Conservation (phyloP, 192 early-diverging fungal species). For the Coemansia sp. region DNA sequence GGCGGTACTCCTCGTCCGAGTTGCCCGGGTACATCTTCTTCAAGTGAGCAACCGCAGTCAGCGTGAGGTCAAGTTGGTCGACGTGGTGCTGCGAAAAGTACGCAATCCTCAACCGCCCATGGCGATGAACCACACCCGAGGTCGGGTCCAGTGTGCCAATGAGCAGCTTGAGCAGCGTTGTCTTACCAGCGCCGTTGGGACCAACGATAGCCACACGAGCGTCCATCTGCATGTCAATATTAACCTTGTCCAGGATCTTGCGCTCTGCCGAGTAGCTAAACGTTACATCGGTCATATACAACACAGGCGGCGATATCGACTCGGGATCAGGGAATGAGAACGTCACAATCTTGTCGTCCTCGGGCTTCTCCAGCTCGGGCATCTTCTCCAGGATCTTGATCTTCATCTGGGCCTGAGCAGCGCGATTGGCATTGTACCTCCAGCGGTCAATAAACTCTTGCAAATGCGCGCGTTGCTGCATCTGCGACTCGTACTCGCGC, state of each 20-base stretch:
- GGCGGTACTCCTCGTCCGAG: constrained; percentile 94
- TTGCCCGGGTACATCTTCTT: constrained; percentile 86
- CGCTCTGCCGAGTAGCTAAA: constrained; percentile 87
- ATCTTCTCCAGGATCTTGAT: constrained; percentile 99
- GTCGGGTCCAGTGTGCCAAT: constrained; percentile 84
- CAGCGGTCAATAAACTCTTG: constrained; percentile 99
- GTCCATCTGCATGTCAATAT: constrained; percentile 96
- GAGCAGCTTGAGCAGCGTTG: constrained; percentile 92
- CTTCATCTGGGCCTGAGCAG: constrained; percentile 96
- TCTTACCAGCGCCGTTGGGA: constrained; percentile 99
- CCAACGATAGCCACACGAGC: constrained; percentile 98
- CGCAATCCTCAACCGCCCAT: constrained; percentile 91
- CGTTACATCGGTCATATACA: constrained; percentile 90
- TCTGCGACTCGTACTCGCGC: constrained; percentile 96
- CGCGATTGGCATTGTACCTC: constrained; percentile 98
- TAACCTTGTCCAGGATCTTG: constrained; percentile 82
- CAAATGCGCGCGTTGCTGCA: constrained; percentile 91
- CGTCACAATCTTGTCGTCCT: constrained; percentile 74
- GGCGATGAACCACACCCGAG: constrained; percentile 81
- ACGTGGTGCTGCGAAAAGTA: constrained; percentile 98
- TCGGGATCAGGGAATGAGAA: constrained; percentile 96
- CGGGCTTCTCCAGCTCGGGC: constrained; percentile 87
- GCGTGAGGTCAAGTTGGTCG: constrained; percentile 91
- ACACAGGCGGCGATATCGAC: constrained; percentile 92
- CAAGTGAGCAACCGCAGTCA: constrained; percentile 88